These are phyloP conservation scores for Hypomyces perniciosus DNA, from an alignment of 2,329 filamentous ascomycete species.

Conservation along the genomic window DNA sequence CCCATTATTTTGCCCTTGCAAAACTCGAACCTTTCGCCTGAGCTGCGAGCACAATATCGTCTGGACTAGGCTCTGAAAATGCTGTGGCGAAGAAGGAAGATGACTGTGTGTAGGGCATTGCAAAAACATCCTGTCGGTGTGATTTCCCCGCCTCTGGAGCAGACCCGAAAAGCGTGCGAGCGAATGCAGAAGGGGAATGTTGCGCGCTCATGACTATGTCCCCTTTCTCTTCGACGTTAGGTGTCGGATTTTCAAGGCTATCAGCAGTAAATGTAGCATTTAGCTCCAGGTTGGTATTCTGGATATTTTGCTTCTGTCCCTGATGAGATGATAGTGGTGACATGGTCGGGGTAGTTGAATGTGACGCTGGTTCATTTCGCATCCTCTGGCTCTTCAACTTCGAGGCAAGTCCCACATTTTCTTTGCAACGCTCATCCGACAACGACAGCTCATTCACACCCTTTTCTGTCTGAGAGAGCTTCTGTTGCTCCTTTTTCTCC, in stretches of 20 bases:
- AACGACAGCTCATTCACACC: conserved; percentile 29
- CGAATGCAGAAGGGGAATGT: conserved; percentile 49
- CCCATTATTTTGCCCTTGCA: conserved; percentile 43
- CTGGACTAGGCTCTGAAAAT: conserved; percentile 83
- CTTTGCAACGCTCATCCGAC: conserved; percentile 22
- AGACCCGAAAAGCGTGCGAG: conserved; percentile 45
- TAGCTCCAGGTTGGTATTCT: neutral
- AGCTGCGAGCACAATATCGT: conserved; percentile 81
- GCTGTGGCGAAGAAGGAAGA: conserved; percentile 49
- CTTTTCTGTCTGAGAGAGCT: conserved; percentile 20
- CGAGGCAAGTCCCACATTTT: conserved; percentile 18
- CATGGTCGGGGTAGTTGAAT: neutral
- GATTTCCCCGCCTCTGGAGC: conserved; percentile 24
- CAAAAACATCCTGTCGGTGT: conserved; percentile 28
- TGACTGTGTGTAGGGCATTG: conserved; percentile 46
- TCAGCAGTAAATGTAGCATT: neutral
- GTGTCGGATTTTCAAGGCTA: neutral
- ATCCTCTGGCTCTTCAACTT: neutral
- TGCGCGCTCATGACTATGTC: conserved; percentile 16
- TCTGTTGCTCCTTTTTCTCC: conserved; percentile 42
- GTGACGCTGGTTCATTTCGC: neutral
- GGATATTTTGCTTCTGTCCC: neutral
- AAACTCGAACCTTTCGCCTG: conserved; percentile 80
- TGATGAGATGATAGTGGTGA: neutral
- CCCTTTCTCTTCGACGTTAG: conserved; percentile 3